Evolutionary conservation across 2,329 filamentous ascomycete genomes (phyloP), one percentile per base, ranked within the genome.

Genomic region (Grosmannia huntii): DNA sequence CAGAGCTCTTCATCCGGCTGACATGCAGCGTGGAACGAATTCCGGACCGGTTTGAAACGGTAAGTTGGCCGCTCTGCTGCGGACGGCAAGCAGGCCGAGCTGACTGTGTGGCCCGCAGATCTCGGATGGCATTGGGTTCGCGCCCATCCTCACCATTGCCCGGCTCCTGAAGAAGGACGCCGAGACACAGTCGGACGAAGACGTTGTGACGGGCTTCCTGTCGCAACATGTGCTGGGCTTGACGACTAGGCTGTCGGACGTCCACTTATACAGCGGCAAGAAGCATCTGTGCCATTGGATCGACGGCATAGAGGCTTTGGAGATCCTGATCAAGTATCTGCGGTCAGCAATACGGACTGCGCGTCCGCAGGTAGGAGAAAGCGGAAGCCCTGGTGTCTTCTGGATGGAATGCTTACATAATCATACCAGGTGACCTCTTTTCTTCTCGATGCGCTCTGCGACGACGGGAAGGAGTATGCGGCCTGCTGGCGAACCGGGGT

Each of bases 141-240:
- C 31, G 1, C 53, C 58, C 0, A 62, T 64, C 11, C 59, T 62
- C 25, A 62, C 61, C 1, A 61, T 64, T 51, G 62, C 62, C 2
- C 53, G 46, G 28, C 57, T 64, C 3, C 21, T 61, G 72, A 76
- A 58, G 60, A 68, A 52, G n/a, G 53, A 59, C 31, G 25, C 28
- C 4, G 25, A 12, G 44, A 11, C 31, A 10, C n/a, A 23, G 50
- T 48, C 54, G 38, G 57, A 59, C 27, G 57, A 56, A 6, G 59
- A 59, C 12, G 72, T 81, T 1, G 76, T 95, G 27, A 85, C 84
- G 1, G 75, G 80, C 0, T 97, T 96, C 67, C 80, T 97, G 49
- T 85, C 95, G 62, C 80, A 82, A 33, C 86, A 96, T 68, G 84
- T 95, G 38, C 79, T 99, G 7, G 92, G 90, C 6, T 83, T 97